Percentiles rank a stretch among this genome's conserved stretches.
Conservation (phyloP, 2,329 filamentous ascomycete genomes). For the Lithohypha guttulata region DNA sequence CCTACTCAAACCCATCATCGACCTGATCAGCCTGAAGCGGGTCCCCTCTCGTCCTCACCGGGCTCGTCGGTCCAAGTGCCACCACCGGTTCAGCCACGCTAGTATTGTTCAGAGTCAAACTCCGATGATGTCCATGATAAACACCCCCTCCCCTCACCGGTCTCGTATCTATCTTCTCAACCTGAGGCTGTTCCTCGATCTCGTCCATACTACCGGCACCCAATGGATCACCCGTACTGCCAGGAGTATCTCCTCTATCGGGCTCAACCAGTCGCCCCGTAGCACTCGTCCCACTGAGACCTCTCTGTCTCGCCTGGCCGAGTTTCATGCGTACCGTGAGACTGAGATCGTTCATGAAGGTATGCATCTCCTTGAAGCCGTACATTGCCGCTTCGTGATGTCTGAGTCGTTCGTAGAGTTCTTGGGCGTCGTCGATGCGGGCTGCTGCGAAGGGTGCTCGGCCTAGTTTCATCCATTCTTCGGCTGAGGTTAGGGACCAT, state of each 20-base stretch:
- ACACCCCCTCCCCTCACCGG: neutral
- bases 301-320: conserved; percentile 26
- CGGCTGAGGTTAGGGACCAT: conserved; percentile 74
- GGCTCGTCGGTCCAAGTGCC: conserved; percentile 37
- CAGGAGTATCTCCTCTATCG: neutral
- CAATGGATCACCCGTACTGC: conserved; percentile 7
- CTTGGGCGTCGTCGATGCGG: conserved; percentile 60
- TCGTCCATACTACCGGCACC: conserved; percentile 28
- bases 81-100: conserved; percentile 22
- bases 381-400: conserved; percentile 30
- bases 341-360: conserved; percentile 34
- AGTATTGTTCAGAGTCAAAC: conserved; percentile 17
- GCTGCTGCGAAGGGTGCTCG: conserved; percentile 69
- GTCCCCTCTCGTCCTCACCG: conserved; percentile 24
- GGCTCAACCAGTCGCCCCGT: conserved; percentile 7
- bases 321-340: conserved; percentile 36
- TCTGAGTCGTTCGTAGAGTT: conserved; percentile 39
- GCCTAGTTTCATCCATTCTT: conserved; percentile 68
- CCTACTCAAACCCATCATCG: conserved; percentile 41
- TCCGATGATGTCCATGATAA: conserved; percentile 12
- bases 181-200: conserved; percentile 27
- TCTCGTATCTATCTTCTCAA: conserved; percentile 15
- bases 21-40: conserved; percentile 22
- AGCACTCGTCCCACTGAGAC: conserved; percentile 17
- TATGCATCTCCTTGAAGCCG: conserved; percentile 43